phyloP scores from a whole-genome alignment of 1,284 basidiomycete species.

The Entoloma clypeatum region DNA sequence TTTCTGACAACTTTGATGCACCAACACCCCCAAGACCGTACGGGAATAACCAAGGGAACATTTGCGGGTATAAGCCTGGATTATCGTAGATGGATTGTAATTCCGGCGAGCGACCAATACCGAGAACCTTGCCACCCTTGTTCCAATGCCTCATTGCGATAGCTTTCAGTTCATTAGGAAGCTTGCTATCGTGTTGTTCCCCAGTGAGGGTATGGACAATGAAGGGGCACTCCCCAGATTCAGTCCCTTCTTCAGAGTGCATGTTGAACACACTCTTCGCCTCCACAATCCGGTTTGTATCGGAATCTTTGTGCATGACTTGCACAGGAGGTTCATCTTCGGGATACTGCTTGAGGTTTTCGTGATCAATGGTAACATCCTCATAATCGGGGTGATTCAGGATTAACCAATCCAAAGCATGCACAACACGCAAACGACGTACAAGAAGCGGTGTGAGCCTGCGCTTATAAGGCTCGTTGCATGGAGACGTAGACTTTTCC shows the following conservation, averaged over 20 bases:
- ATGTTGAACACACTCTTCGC: conserved; percentile 23
- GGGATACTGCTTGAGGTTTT: conserved; percentile 31
- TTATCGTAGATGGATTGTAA: conserved; percentile 28
- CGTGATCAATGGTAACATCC: conserved; percentile 32
- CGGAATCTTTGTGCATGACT: conserved; percentile 24
- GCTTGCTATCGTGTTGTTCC: conserved; percentile 17
- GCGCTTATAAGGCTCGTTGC: too few species aligned
- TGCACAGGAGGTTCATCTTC: conserved; percentile 27
- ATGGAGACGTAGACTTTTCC: conserved; percentile 31
- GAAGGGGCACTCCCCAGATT: conserved; percentile 31
- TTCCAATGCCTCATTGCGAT: conserved; percentile 22
- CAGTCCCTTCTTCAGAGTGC: conserved; percentile 28
- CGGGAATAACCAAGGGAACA: conserved; percentile 23
- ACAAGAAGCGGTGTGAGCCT: conserved; percentile 36
- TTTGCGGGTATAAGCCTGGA: conserved; percentile 24
- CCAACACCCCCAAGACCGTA: conserved; percentile 18
- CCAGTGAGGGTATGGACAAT: conserved; percentile 32
- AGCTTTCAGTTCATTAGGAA: conserved; percentile 18
- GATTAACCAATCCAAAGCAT: conserved; percentile 35
- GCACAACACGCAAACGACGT: conserved; percentile 22
- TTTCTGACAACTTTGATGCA: conserved; percentile 7
- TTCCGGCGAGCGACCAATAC: conserved; percentile 19
- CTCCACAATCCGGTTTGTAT: conserved; percentile 19
- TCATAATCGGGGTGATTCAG: conserved; percentile 36
- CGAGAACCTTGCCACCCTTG: conserved; percentile 16